Evolutionary conservation across 805 yeast genomes (phyloP), one percentile per base, ranked within the genome.

Genomic region (Ogataea dorogensis): DNA sequence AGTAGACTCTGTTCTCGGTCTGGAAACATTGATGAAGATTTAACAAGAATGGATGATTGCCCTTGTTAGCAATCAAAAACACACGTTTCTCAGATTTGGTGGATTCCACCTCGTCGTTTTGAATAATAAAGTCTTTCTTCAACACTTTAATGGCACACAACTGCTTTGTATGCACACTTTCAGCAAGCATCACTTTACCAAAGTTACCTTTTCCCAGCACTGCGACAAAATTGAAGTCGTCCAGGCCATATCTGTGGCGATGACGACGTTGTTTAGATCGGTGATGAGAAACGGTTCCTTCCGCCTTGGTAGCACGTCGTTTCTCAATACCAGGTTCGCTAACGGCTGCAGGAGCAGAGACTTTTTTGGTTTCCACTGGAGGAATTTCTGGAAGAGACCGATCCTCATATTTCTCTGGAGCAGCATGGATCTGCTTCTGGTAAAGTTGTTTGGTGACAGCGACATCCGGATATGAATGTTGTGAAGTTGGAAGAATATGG

Each of bases 201-300:
- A 93, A 93, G 61, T 93, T 93, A 65, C 99, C 99, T 59, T 89
- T 93, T 52, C 99, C 99, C 40, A 93, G 72, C 7, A 93, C 98
- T 7, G 97, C 95, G 49, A 93, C 65, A 55, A 93, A 84, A 50
- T 86, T 83, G 71, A 93, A 93, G 63, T 93, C 98, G 59, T 93
- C 98, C 39, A 93, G 71, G 0, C 98, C 97, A 38, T 89, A 78
- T 60, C 80, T 82, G 53, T 83, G 77, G 49, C 86, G 78, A 49
- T 68, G 71, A 34, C 59, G 63, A 38, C 66, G 61, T 17, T 38
- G 45, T 27, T 48, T 50, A 65, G 65, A 53, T 17, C 46, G 50
- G 29, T 50, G 59, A 28, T 40, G 53, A 4, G 38, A 8, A 5
- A 26, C 27, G 4, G 25, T 21, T 4, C 21, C 28, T 7, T 36